These are phyloP conservation scores for Cordyceps sp. DNA, from an alignment of 2,329 filamentous ascomycete species.

Conservation along the genomic window DNA sequence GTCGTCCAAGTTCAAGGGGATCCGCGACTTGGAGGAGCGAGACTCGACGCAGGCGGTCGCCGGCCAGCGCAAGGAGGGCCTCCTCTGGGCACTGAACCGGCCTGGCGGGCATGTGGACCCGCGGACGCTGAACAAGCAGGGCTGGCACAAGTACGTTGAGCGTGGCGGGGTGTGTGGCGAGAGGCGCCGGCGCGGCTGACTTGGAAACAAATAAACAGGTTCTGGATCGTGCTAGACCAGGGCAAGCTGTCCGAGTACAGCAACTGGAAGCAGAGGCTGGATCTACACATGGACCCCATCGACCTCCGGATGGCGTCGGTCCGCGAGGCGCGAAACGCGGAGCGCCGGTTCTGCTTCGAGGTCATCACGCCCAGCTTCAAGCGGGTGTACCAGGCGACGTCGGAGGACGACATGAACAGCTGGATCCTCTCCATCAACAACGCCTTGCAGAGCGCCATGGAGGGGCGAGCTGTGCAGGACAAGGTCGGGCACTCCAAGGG, in stretches of 20 bases:
- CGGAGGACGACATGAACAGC: slow-evolving; percentile 92
- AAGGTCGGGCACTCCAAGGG: slow-evolving; percentile 23
- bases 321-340: slow-evolving; percentile 83
- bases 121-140: slow-evolving; percentile 87
- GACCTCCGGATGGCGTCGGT: slow-evolving; percentile 95
- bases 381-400: slow-evolving; percentile 91
- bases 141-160: slow-evolving; percentile 82
- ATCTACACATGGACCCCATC: slow-evolving; percentile 95
- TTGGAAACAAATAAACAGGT: slow-evolving; percentile 50
- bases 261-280: slow-evolving; percentile 96
- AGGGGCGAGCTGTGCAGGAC: slow-evolving; percentile 51
- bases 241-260: slow-evolving; percentile 95
- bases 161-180: too few species aligned
- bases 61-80: slow-evolving; percentile 72
- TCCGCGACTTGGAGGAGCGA: slow-evolving; percentile 81
- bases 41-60: slow-evolving; percentile 36
- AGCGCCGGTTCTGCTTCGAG: slow-evolving; percentile 93
- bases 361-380: slow-evolving; percentile 95
- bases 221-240: slow-evolving; percentile 97
- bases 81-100: slow-evolving; percentile 85
- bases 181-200: not conserved
- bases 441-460: slow-evolving; percentile 86
- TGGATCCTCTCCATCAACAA: slow-evolving; percentile 98
- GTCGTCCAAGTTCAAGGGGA: slow-evolving; percentile 63
- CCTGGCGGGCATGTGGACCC: slow-evolving; percentile 92